Base-by-base conservation (phyloP, 2,329 filamentous ascomycete genomes). In the Xylariaceae sp. region DNA sequence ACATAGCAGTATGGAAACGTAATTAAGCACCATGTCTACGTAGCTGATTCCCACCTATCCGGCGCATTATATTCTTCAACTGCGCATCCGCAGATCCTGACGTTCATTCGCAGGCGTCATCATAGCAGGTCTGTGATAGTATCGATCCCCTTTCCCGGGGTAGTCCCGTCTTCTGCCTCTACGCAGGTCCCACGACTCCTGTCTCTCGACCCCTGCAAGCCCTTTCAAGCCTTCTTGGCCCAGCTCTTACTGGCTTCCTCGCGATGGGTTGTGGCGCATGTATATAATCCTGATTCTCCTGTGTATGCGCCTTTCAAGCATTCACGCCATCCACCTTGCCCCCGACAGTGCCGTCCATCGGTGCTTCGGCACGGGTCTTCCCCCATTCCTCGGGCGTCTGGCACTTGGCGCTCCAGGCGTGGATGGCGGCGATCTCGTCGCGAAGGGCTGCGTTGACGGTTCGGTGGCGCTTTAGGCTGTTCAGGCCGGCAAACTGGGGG, bases 401-500 rank as follows among this genome's bases (percentile, higher is more conserved):
- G 71, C 91, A 96, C 74, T 91, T 95, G 31, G 91, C 89, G 53
- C 89, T 95, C 91, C 91, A 96, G 40, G 91, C 91, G 75, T 96
- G 91, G 64, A 96, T 95, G 61, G 81, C 83, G 12, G 89, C 88
- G 70, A 96, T 95, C 74, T 96, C 91, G 46, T 86, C 81, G 75
- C 91, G 92, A 64, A 96, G 77, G 4, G 85, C 84, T 12, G 80
- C 80, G 73, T 96, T 96, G 64, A 95, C 91, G 59, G 95, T 79
- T 43, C 91, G 85, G 73, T 96, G 89, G 54, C 91, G 82, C 69
- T 90, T 90, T 55, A 96, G 83, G 50, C 88, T 88, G 67, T 76
- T 87, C 71, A 88, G 86, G 64, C 83, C 84, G 53, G 80, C 76
- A 70, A 90, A 91, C 54, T 83, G 75, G 34, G 85, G 77, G 6